Evolutionary conservation across 257 asterid genomes (phyloP), one percentile per base, ranked within the genome.

Genomic region (Coffea eugenioides): DNA sequence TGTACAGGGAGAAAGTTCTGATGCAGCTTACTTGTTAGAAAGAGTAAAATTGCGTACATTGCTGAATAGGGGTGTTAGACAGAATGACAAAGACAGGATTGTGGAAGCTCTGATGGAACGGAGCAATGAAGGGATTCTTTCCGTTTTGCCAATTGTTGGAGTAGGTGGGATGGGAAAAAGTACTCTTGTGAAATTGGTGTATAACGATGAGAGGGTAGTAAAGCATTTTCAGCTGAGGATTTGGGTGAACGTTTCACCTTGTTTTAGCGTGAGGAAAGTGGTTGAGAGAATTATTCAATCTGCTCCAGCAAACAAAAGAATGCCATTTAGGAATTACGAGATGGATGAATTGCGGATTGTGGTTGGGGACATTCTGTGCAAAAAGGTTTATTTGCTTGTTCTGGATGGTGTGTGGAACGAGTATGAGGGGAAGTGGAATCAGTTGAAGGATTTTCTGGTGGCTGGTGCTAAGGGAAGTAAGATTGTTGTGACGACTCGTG

Each of bases 401-500:
- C 51, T 87, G 75, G 88, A 84, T 34, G 90, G 84, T 81, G 80
- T 84, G 2, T 84, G 90, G 88, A 87, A 78, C 74, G 82, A 82
- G 45, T 77, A 82, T 5, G 34, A 65, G 20, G 2, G 57, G 62
- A 16, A 80, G 46, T 84, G 82, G 88, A 84, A 84, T 31, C 66
- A 51, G 6, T 64, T 87, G 56, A 84, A 70, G 74, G 75, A 78
- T 39, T 71, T 74, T 0, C 80, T 87, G 48, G 71, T 69, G 46
- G 83, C 76, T 6, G 79, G 85, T 41, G 75, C 79, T 10, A 43
- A 65, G 51, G 90, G 87, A 0, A 65, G 82, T 36, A 70, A 27
- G 73, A 18, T 87, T 0, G 51, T 86, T 8, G 86, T 80, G 0
- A 82, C 82, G 15, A 80, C 87, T 5, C 76, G 82, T 52, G 66